Conservation (phyloP, 768 basidiomycete genomes). For the Coprinellus aureogranulatus region DNA sequence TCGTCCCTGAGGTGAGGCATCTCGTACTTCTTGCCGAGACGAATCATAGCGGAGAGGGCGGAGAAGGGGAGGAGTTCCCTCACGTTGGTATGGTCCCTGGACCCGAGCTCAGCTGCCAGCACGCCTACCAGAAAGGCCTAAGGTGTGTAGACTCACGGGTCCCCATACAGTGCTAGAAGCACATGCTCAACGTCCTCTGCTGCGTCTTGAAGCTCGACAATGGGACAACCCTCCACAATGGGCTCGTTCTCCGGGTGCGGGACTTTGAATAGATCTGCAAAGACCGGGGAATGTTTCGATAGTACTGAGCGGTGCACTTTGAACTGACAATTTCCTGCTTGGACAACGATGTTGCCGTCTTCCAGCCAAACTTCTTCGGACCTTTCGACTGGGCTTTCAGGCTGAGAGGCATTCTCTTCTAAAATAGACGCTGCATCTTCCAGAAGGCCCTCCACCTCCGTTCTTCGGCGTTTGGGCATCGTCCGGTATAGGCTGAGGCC, state of each 20-base stretch:
- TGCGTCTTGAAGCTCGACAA: constrained; percentile 11
- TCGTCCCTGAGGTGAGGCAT: too few relatives aligned
- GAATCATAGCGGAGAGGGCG: too few relatives aligned
- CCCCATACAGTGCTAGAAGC: constrained; percentile 8
- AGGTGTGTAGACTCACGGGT: constrained; percentile 4
- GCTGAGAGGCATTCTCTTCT: too few relatives aligned
- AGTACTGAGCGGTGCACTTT: constrained; percentile 8
- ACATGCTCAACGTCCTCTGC: constrained; percentile 9
- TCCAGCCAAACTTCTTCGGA: constrained; percentile 2
- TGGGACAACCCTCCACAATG: constrained; percentile 8
- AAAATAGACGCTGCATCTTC: too few relatives aligned
- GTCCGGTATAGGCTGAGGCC: too few relatives aligned
- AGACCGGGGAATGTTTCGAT: constrained; percentile 9
- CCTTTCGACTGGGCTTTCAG: too few relatives aligned
- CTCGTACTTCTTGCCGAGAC: too few relatives aligned
- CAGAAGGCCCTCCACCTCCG: too few relatives aligned
- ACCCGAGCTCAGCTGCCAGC: neutral
- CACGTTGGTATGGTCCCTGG: neutral
- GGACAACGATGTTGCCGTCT: constrained; percentile 9
- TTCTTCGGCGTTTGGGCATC: too few relatives aligned
- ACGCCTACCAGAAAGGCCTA: neutral
- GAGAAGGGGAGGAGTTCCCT: neutral
- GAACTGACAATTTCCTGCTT: constrained; percentile 7
- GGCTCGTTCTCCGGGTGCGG: neutral
- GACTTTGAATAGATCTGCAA: constrained; percentile 10